Conservation (phyloP, 2,329 filamentous ascomycete genomes). For the Aspergillus sp. region DNA sequence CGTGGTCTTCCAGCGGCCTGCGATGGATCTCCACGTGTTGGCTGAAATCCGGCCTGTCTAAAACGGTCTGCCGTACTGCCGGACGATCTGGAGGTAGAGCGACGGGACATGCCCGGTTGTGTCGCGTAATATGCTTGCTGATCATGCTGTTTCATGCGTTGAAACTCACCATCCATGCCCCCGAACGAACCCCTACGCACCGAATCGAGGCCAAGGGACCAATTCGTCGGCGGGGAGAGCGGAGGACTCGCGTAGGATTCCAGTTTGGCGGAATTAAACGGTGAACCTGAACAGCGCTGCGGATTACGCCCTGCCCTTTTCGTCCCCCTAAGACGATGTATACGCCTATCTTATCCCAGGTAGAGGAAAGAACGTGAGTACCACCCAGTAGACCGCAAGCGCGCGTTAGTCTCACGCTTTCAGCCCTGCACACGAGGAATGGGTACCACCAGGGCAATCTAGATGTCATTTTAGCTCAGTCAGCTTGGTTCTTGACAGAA, state of each 20-base stretch:
- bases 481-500: neutral
- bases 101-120: constrained; percentile 45
- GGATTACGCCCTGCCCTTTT: neutral
- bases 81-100: constrained; percentile 53
- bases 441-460: constrained; percentile 17
- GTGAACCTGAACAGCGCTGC: neutral
- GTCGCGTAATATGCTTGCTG: constrained; percentile 59
- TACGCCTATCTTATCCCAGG: constrained; percentile 3
- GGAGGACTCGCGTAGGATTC: constrained; percentile 62
- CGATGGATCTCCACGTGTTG: constrained; percentile 38
- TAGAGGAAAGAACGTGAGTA: constrained; percentile 7
- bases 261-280: constrained; percentile 55
- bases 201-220: constrained; percentile 56
- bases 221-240: constrained; percentile 66
- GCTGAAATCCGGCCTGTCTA: constrained; percentile 30
- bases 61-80: constrained; percentile 47
- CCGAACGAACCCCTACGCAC: constrained; percentile 56
- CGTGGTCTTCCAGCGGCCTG: constrained; percentile 36
- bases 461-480: constrained; percentile 6
- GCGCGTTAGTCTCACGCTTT: constrained; percentile 17
- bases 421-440: constrained; percentile 13
- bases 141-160: constrained; percentile 73
- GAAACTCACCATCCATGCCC: constrained; percentile 78
- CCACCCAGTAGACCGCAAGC: constrained; percentile 16
- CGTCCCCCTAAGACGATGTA: neutral